Evolutionary conservation across 352 stramenopile genomes (phyloP), one percentile per base, ranked within the genome.

Genomic region (Globisporangium spiculum): DNA sequence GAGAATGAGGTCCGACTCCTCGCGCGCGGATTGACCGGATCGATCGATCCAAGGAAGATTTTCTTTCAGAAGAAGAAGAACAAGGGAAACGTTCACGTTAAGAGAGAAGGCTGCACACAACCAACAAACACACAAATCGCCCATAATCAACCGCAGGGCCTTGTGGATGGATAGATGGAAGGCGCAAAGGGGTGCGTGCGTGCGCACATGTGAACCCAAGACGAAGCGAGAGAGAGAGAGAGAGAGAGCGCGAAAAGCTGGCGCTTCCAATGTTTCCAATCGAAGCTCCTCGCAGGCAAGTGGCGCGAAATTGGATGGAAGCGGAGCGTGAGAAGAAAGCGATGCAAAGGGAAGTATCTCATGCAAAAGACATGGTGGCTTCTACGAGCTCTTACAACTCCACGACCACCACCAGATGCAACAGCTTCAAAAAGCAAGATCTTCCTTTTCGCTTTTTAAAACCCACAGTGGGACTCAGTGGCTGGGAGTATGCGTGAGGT

Each of bases 1-100:
- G 38, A 63, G 66, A 71, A 63, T 71, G 66, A 67, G 50, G 36
- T 54, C 54, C 58, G 65, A 70, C 65, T 70, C 57, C 65, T 70
- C 65, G 46, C 55, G 20, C 62, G 26, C 16, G 14, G n/a, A 36
- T 36, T 12, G 26, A 20, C 24, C 41, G 22, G 34, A 63, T 65
- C 26, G 55, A 16, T 65, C 60, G 44, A 50, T 66, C 61, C 32
- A 48, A 48, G n/a, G 27, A 44, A 36, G 44, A 52, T 52, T 52
- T 48, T 48, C 4, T 48, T 48, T 52, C 18, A 6, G 27, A 41
- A 60, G 55, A 41, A 60, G 55, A 24, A 60, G 8, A 46, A 36
- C 4, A 56, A 20, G 48, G n/a, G n/a, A 14, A 46, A 46, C 10
- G 4, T 44, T 5, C 48, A 24, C 22, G 54, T 38, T 20, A n/a